phyloP scores from a whole-genome alignment of 352 stramenopile genomes.

The Elongisporangium prolatum region DNA sequence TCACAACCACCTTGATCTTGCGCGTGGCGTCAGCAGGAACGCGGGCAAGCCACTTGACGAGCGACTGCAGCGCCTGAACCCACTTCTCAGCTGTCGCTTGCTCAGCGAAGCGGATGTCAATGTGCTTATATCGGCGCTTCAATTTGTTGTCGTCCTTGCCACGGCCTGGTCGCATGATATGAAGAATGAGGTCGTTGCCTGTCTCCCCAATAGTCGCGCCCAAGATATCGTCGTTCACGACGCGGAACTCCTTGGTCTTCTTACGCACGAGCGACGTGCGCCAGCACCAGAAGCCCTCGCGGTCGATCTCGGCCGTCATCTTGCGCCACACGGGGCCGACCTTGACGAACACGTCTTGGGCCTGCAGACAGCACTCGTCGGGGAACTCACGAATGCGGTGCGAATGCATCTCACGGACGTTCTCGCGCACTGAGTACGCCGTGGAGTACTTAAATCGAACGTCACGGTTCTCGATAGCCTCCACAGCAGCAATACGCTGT shows the following conservation, averaged over 20 bases:
- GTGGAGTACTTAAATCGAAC: conserved; percentile 63
- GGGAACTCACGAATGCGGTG: conserved; percentile 55
- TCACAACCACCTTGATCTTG: conserved; percentile 74
- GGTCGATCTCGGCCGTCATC: conserved; percentile 41
- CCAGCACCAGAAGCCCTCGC: conserved; percentile 46
- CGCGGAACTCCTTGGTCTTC: conserved; percentile 41
- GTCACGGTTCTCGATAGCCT: conserved; percentile 53
- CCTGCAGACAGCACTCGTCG: conserved; percentile 23
- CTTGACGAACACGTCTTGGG: conserved; percentile 29
- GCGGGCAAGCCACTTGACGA: conserved; percentile 71
- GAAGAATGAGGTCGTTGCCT: conserved; percentile 32
- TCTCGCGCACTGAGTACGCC: conserved; percentile 45
- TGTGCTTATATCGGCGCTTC: conserved; percentile 42
- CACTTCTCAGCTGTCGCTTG: conserved; percentile 22
- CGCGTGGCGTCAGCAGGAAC: conserved; percentile 45
- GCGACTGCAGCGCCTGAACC: conserved; percentile 34
- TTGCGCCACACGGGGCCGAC: conserved; percentile 47
- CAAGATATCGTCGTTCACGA: conserved; percentile 55
- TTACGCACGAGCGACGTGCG: conserved; percentile 62
- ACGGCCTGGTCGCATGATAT: conserved; percentile 59
- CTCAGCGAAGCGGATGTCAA: conserved; percentile 33
- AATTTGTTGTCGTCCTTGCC: conserved; percentile 53
- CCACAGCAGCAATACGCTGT: conserved; percentile 40
- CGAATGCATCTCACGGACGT: conserved; percentile 69
- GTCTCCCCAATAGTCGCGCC: conserved; percentile 22